Evolutionary conservation across 1,284 basidiomycete species (phyloP), one percentile per base, ranked within the genome.

Genomic region (Tylopilus sp.): DNA sequence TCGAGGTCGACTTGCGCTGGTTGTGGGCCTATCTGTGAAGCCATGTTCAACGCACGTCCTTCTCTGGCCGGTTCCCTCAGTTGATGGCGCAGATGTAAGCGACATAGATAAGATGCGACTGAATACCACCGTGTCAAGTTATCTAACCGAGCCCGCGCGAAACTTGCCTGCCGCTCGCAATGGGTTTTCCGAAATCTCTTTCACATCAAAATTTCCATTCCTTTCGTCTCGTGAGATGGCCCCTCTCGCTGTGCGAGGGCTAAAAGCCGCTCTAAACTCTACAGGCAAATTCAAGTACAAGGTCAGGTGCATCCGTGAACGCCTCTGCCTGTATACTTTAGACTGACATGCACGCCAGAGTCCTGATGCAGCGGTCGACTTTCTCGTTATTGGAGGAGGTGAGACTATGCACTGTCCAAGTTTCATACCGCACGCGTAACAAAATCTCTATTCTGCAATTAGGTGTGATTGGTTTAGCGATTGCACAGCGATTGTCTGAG

Each of bases 361-460:
- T 14, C 92, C 96, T 6, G 86, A 92, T 50, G 78, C 79, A 35
- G 74, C 74, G 3, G 84, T 97, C n/a, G 96, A 98, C 69, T 89
- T 92, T 69, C 75, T 98, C 17, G 82, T 99, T 24, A 79, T 99
- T n/a, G 96, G 96, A 19, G 96, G 88, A 71, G 96, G 92, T 80
- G 59, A 62, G 75, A 59, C 31, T n/a, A 19, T 22, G 19, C 24
- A 31, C 7, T 45, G 24, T 45, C 26, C 20, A 7, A 39, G 43
- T 40, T 41, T 36, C 24, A 36, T 33, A 17, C 17, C 35, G 28
- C 29, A 36, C n/a, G 15, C 52, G 11, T 42, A 6, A 39, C 37
- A 24, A 19, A n/a, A n/a, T n/a, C n/a, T 15, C 28, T 14, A 35
- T 42, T 47, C 40, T 49, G 10, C 15, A 8, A 6, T 33, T 11